phyloP scores from a whole-genome alignment of 2,329 filamentous ascomycete genomes.

The Pseudofabraea citricarpa region DNA sequence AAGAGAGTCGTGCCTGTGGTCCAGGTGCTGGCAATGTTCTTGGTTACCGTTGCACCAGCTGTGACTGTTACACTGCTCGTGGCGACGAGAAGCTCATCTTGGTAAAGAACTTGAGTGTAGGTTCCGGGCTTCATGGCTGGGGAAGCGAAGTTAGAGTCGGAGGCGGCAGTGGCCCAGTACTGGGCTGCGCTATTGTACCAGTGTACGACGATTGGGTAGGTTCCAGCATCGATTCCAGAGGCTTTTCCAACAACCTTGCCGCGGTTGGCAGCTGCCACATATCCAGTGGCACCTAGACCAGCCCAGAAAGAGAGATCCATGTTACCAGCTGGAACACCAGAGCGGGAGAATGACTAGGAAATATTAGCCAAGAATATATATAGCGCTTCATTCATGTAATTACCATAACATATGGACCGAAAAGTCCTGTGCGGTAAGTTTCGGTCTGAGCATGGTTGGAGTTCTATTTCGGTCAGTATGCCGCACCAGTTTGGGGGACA shows the following conservation, averaged over 20 bases:
- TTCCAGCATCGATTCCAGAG: constrained; percentile 44
- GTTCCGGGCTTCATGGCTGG: constrained; percentile 63
- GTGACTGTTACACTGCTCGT: constrained; percentile 43
- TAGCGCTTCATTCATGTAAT: not conserved
- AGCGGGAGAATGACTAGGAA: constrained; percentile 46
- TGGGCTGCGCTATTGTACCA: constrained; percentile 61
- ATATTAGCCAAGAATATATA: not conserved
- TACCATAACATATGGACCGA: constrained; percentile 58
- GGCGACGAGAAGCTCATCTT: constrained; percentile 51
- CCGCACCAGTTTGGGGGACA: not conserved
- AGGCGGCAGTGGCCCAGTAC: constrained; percentile 56
- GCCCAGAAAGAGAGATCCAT: constrained; percentile 49
- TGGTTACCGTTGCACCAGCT: constrained; percentile 41
- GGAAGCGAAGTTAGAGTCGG: constrained; percentile 53
- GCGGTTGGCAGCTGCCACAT: constrained; percentile 48
- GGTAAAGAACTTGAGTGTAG: constrained; percentile 64
- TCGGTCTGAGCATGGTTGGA: constrained; percentile 60
- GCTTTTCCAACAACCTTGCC: constrained; percentile 58
- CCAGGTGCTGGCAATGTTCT: constrained; percentile 43
- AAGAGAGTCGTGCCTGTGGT: constrained; percentile 49
- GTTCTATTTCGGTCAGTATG: constrained; percentile 34
- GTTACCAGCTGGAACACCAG: constrained; percentile 49
- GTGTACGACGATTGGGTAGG: constrained; percentile 54
- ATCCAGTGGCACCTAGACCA: constrained; percentile 52
- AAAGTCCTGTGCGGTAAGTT: constrained; percentile 54